Conservation (phyloP, 345 rosid species). For the Ceriops decandra region DNA sequence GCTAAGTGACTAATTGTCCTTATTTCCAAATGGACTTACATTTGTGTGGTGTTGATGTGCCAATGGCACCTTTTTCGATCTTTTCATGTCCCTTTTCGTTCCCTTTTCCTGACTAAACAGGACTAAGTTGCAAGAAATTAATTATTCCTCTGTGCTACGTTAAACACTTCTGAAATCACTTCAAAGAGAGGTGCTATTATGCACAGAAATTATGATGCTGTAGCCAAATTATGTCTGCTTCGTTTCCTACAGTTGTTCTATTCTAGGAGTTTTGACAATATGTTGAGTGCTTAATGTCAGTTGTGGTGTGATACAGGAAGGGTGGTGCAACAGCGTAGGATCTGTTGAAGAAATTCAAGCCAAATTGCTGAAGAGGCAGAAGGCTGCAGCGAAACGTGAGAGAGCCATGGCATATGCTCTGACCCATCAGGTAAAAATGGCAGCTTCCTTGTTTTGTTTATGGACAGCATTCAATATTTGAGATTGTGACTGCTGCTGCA, state of each 20-base stretch:
- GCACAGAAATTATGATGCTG: not conserved
- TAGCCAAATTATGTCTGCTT: not conserved
- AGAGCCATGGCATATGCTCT: conserved; percentile 99
- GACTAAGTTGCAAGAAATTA: no score
- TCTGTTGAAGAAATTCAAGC: conserved; percentile 95
- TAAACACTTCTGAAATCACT: no score
- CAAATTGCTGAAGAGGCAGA: conserved; percentile 87
- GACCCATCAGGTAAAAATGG: conserved; percentile 77
- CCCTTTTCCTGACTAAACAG: no score
- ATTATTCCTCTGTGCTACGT: no score
- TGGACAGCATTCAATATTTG: not conserved
- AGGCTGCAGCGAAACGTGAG: conserved; percentile 99
- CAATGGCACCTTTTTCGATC: not conserved
- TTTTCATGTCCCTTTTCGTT: not conserved
- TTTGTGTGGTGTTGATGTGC: not conserved
- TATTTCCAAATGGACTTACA: no score
- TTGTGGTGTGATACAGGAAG: conserved; percentile 52
- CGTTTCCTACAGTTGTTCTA: not conserved
- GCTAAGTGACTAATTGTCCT: no score
- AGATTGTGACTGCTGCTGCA: not conserved
- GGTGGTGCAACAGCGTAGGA: conserved; percentile 96
- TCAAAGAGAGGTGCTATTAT: no score
- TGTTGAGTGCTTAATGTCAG: conserved; percentile 15
- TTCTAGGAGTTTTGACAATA: not conserved
- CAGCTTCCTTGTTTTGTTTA: conserved; percentile 7